These are phyloP conservation scores for Paxillus ammoniavirescens DNA, from an alignment of 768 basidiomycete species.

Conservation along the genomic window DNA sequence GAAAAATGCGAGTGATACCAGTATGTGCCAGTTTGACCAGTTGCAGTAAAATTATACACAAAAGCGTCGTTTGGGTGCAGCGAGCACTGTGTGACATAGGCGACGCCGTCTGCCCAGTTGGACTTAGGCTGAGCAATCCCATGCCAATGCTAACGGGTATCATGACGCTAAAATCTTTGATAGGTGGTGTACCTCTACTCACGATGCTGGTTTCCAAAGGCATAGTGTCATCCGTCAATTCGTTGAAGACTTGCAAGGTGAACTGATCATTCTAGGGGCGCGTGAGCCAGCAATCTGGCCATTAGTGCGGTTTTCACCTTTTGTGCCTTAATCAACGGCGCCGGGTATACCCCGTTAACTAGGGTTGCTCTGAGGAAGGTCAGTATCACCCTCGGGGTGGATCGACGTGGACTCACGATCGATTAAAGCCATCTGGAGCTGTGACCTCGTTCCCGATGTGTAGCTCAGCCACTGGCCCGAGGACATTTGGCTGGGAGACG, in stretches of 20 bases:
- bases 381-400: background rate
- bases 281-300: background rate
- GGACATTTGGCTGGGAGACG: background rate
- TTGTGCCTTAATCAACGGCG: constrained; percentile 40
- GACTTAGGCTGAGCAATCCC: constrained; percentile 26
- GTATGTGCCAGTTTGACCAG: constrained; percentile 40
- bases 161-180: constrained; percentile 18
- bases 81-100: constrained; percentile 44
- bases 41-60: constrained; percentile 32
- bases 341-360: constrained; percentile 45
- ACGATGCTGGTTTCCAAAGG: constrained; percentile 43
- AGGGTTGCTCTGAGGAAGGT: constrained; percentile 37
- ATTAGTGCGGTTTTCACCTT: constrained; percentile 23
- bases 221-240: constrained; percentile 47
- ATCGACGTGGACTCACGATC: constrained; percentile 27
- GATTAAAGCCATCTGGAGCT: constrained; percentile 48
- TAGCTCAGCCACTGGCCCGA: constrained; percentile 27
- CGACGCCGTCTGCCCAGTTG: constrained; percentile 35
- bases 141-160: constrained; percentile 29
- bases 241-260: constrained; percentile 42
- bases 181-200: constrained; percentile 6
- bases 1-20: constrained; percentile 46
- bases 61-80: constrained; percentile 36
- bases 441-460: constrained; percentile 38
- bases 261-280: constrained; percentile 35